These are phyloP conservation scores for Toxoplasma gondii DNA, from an alignment of 169 alveolate genomes.

Conservation along the genomic window DNA sequence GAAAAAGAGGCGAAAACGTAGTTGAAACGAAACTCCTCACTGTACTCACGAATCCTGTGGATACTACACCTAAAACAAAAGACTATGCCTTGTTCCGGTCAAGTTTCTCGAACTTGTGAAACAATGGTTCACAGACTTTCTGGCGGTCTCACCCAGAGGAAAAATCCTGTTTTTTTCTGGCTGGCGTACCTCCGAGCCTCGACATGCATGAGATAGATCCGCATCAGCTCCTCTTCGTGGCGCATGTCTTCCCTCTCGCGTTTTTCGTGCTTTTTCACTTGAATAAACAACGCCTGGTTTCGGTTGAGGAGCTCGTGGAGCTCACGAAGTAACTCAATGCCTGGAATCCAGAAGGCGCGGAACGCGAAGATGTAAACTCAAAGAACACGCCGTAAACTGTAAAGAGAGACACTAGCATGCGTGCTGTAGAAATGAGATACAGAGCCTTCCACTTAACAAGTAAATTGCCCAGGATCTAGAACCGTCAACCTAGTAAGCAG, in stretches of 20 bases:
- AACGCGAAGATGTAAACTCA: background rate
- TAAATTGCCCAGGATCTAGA: too few species aligned
- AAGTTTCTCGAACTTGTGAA: too few species aligned
- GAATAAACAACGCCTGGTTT: background rate
- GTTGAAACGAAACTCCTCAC: background rate
- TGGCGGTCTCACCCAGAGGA: too few species aligned
- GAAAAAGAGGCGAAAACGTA: background rate
- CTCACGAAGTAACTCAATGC: constrained; percentile 22
- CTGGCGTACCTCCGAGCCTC: background rate
- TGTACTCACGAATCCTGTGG: too few species aligned
- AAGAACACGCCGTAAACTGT: background rate
- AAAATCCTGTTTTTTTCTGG: too few species aligned
- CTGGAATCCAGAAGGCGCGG: background rate
- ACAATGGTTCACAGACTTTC: too few species aligned
- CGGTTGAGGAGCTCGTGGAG: background rate
- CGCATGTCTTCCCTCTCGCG: constrained; percentile 8
- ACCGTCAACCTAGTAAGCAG: too few species aligned
- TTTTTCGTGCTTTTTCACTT: constrained; percentile 4
- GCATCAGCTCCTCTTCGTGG: constrained; percentile 22
- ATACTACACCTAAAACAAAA: too few species aligned
- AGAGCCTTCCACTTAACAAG: too few species aligned
- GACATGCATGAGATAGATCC: background rate
- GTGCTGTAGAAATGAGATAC: too few species aligned
- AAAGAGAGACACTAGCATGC: too few species aligned
- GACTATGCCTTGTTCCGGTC: too few species aligned